Evolutionary conservation across 176 grass and related monocot species (phyloP).

Genomic region (Aegilops bicornis): DNA sequence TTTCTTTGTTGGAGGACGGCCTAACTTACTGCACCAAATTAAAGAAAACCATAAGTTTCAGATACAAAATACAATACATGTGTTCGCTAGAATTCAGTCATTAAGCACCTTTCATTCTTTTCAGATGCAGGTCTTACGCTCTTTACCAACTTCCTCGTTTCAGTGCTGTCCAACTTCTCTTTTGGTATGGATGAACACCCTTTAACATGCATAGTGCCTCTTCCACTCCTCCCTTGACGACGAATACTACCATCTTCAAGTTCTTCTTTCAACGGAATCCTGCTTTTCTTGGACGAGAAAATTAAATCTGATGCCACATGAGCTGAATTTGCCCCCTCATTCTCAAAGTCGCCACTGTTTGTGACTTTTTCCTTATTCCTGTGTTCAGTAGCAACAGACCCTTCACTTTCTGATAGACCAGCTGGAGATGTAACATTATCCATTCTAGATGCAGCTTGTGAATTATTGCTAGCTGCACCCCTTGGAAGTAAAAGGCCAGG

Average conservation of each 20-base stretch:
- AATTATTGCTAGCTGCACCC: slow-evolving; percentile 35
- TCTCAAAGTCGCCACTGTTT: slow-evolving; percentile 59
- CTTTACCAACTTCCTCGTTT: slow-evolving; percentile 55
- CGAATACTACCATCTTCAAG: slow-evolving; percentile 55
- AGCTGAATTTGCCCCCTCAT: slow-evolving; percentile 35
- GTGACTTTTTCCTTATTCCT: slow-evolving; percentile 62
- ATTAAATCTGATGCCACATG: slow-evolving; percentile 39
- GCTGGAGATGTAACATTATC: slow-evolving; percentile 49
- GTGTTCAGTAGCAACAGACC: slow-evolving; percentile 35
- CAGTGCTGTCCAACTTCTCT: slow-evolving; percentile 54
- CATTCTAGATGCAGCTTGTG: slow-evolving; percentile 32
- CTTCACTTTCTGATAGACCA: slow-evolving; percentile 69
- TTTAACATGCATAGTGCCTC: slow-evolving; percentile 51
- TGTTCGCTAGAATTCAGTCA: background rate
- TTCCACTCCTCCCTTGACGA: slow-evolving; percentile 64
- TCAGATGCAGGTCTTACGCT: slow-evolving; percentile 53
- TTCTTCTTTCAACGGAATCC: slow-evolving; percentile 70
- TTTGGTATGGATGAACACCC: slow-evolving; percentile 47
- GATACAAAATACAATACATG: background rate
- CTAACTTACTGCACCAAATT: slow-evolving; percentile 59
- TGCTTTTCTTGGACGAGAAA: slow-evolving; percentile 59
- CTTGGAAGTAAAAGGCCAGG: slow-evolving; percentile 23
- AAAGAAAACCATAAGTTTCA: slow-evolving; percentile 12
- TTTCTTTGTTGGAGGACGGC: slow-evolving; percentile 76
- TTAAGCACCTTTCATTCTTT: slow-evolving; percentile 66